These are phyloP conservation scores for Cornus controversa DNA, from an alignment of 148 eudicot genomes.

Conservation along the genomic window DNA sequence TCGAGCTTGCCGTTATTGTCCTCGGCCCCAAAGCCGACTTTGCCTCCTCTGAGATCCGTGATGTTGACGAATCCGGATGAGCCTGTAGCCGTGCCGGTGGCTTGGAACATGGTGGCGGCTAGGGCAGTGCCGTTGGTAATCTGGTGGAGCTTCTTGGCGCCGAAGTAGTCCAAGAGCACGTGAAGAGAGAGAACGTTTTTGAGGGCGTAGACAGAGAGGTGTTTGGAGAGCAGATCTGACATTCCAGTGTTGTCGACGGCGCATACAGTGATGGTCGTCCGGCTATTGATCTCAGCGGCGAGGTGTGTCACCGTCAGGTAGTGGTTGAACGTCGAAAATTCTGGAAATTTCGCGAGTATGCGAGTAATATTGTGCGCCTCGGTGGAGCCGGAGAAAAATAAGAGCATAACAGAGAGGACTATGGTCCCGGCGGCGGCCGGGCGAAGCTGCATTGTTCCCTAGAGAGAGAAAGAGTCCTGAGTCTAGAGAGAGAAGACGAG, in stretches of 20 bases:
- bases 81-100: constrained; percentile 81
- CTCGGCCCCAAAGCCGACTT: constrained; percentile 70
- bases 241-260: constrained; percentile 85
- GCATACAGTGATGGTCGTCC: constrained; percentile 79
- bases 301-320: constrained; percentile 87
- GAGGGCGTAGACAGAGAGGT: constrained; percentile 52
- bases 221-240: constrained; percentile 51
- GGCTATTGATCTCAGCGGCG: constrained; percentile 79
- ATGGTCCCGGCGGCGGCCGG: constrained; percentile 25
- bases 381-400: constrained; percentile 13
- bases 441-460: constrained; percentile 43
- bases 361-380: constrained; percentile 75
- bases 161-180: constrained; percentile 86
- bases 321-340: constrained; percentile 84
- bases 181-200: constrained; percentile 82
- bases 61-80: constrained; percentile 86
- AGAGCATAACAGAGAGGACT: constrained; percentile 17
- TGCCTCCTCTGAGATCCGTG: constrained; percentile 79
- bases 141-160: constrained; percentile 90
- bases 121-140: constrained; percentile 78
- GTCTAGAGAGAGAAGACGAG: neutral
- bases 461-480: constrained; percentile 9
- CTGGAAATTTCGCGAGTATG: constrained; percentile 58
- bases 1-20: constrained; percentile 37
- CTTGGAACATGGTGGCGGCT: constrained; percentile 95